Evolutionary conservation across 768 basidiomycete genomes (phyloP), one percentile per base, ranked within the genome.

Genomic region (Xerocomellus chrysenteron): DNA sequence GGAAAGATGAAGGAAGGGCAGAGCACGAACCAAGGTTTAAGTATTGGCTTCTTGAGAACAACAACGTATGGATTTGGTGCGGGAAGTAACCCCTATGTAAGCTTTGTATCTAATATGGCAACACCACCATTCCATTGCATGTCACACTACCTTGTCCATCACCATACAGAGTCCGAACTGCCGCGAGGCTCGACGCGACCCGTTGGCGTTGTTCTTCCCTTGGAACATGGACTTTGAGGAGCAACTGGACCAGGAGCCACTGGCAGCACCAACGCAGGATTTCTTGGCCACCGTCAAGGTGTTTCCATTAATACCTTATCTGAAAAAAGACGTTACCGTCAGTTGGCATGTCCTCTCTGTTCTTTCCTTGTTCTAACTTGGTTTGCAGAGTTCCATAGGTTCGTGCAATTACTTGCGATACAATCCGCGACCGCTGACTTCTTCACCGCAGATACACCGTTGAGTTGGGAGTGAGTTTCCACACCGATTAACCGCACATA

Each of bases 391-490:
- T 42, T 66, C 70, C 33, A 64, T 72, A 46, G 70, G 70, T 72
- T 50, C 44, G 70, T 61, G 21, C 43, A 44, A 4, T 36, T 30
- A 37, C 35, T 5, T 17, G 7, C 35, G 10, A 5, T 26, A 35
- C 5, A 24, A 10, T 47, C 2, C n/a, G 5, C 33, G 9, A 1
- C 4, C 35, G 13, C 30, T 60, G 47, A 64, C 24, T 42, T 41
- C 19, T 43, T 51, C 40, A 28, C 16, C 40, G 13, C 47, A 89
- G 90, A 92, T 64, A 82, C 83, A 49, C 82, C 88, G 11, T 68
- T 92, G 56, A 87, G 81, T 56, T 92, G 90, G 90, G 88, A 89
- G 90, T 91, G 62, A 72, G 87, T 82, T 32, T 47, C 47, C 24
- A 14, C 35, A 26, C 45, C 12, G 21, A 11, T 56, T 7, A 2